phyloP scores from a whole-genome alignment of 768 basidiomycete species.

The Boletus speciosus region DNA sequence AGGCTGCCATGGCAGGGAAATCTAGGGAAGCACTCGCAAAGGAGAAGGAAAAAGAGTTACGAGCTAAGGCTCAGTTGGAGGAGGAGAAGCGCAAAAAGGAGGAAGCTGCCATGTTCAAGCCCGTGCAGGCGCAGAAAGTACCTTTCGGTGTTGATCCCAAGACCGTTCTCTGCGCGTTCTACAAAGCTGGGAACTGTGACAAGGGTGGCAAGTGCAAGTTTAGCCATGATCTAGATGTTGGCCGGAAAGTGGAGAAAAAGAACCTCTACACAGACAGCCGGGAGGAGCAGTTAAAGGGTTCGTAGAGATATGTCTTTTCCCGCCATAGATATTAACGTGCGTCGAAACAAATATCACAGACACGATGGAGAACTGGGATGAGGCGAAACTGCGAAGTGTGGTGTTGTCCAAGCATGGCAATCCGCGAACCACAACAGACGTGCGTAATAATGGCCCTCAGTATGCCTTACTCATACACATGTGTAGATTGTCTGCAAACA shows the following conservation, averaged over 20 bases:
- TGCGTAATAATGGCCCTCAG: slow-evolving; percentile 33
- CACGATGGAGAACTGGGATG: slow-evolving; percentile 98
- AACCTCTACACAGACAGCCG: slow-evolving; percentile 88
- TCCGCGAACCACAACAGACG: slow-evolving; percentile 89
- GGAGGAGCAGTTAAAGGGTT: slow-evolving; percentile 76
- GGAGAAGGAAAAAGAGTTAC: slow-evolving; percentile 77
- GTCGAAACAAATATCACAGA: slow-evolving; percentile 45
- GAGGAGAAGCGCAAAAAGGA: slow-evolving; percentile 84
- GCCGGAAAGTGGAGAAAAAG: slow-evolving; percentile 91
- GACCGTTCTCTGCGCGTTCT: slow-evolving; percentile 88
- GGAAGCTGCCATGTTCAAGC: slow-evolving; percentile 78
- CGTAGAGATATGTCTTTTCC: slow-evolving; percentile 18
- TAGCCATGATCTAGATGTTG: slow-evolving; percentile 88
- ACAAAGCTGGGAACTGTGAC: slow-evolving; percentile 88
- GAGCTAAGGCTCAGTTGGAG: slow-evolving; percentile 70
- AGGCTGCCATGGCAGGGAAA: slow-evolving; percentile 72
- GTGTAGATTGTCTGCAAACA: slow-evolving; percentile 92
- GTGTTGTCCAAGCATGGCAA: slow-evolving; percentile 86
- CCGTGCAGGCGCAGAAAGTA: slow-evolving; percentile 79
- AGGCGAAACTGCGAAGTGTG: slow-evolving; percentile 87
- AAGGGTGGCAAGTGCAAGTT: slow-evolving; percentile 97
- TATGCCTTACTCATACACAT: slow-evolving; percentile 5
- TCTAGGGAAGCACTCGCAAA: slow-evolving; percentile 77
- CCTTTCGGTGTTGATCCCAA: slow-evolving; percentile 97
- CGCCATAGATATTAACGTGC: background rate